Evolutionary conservation across 106 monocot genomes (phyloP), one percentile per base, ranked within the genome.

Genomic region (Dendrobium nobile): DNA sequence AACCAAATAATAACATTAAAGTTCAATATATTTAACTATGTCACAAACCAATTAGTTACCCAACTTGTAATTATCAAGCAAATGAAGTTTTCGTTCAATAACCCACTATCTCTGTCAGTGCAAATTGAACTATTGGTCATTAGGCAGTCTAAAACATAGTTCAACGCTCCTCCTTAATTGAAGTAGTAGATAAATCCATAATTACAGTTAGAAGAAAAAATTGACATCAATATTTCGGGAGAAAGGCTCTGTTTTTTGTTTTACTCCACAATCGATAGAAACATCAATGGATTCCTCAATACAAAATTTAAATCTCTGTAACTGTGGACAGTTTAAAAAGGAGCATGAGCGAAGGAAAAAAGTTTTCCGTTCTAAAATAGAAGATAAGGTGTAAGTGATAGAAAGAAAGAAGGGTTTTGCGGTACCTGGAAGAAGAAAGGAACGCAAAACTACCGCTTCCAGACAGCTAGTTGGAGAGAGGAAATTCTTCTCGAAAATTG

Each of bases 401-500:
- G 61, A 61, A 22, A 22, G 33, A 2, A 41, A 44, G 4, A 43
- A 18, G 44, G 31, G 44, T 44, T 80, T 41, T 56, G 9, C 10
- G 43, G 43, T 18, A 99, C 98, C 98, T 84, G 98, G 95, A 80
- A 95, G 91, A 84, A 93, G 74, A 82, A 88, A 95, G 18, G 83
- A 85, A 59, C 91, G 88, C 41, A 99, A n/a, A 54, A 99, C 79
- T 43, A 99, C 73, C 37, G 85, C 98, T 84, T 93, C 98, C 41
- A 99, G 78, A 37, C 90, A 79, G 44, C 91, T 95, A 31, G 22
- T 87, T 33, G 72, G 67, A 68, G 89, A 90, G 18, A 99, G 86
- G 75, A 95, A 95, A 83, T 95, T 93, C 88, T 95, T 99, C 85
- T 99, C 98, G 22, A 85, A 84, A 77, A 99, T 88, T 7, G 91